Percentiles rank a stretch among this genome's conserved stretches.
phyloP scores from a whole-genome alignment of 2,329 filamentous ascomycete genomes.

The Sporothrix variecibatus region DNA sequence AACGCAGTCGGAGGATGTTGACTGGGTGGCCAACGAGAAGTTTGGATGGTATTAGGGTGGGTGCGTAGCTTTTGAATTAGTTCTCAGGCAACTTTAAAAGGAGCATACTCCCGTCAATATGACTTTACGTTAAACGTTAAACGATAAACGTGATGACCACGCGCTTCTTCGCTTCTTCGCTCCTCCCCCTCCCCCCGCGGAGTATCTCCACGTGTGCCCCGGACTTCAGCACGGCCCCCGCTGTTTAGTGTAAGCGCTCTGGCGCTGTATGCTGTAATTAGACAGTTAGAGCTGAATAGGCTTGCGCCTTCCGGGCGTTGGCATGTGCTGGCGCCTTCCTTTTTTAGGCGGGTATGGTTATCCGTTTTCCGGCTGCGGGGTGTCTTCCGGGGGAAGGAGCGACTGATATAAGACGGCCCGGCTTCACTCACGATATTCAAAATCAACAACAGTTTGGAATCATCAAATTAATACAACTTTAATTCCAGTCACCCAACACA shows the following conservation, averaged over 20 bases:
- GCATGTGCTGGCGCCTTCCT: neutral
- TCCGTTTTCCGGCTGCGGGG: conserved; percentile 12
- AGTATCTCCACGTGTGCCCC: neutral
- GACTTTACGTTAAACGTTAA: neutral
- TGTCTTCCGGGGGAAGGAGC: neutral
- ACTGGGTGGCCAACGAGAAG: conserved; percentile 77
- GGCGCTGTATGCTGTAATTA: neutral
- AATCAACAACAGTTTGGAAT: neutral
- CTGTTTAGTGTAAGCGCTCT: neutral
- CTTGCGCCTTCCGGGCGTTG: neutral
- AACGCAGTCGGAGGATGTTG: conserved; percentile 50
- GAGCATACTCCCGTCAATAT: neutral
- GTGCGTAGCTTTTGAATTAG: neutral
- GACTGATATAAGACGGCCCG: neutral
- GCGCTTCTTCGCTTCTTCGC: no score
- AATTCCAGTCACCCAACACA: neutral
- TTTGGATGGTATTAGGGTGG: conserved; percentile 60
- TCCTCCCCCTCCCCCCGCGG: no score
- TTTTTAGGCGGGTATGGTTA: conserved; percentile 18
- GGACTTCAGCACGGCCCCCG: neutral
- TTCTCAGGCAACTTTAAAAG: neutral
- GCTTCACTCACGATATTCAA: neutral
- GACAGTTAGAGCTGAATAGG: no score
- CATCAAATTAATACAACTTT: neutral
- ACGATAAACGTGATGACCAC: no score